Base-by-base conservation (phyloP, 1,139 yeast genomes). In the Scheffersomyces titani region DNA sequence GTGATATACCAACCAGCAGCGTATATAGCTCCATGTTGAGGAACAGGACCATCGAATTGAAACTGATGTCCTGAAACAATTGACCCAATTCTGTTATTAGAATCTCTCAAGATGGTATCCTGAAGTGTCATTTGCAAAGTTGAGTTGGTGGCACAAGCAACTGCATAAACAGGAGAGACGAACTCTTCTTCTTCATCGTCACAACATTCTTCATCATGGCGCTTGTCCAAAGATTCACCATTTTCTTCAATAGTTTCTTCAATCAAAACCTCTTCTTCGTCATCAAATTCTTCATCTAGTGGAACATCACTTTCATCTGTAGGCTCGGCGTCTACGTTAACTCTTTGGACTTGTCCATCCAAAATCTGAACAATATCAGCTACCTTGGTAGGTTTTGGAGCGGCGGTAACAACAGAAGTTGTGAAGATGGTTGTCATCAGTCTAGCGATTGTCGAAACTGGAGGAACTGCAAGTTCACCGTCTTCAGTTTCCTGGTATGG, bases 11-110 rank as follows among this genome's bases (percentile, higher is more conserved):
- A 78, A 3, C 82, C 83, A 40, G 77, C 74, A 47, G 82, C 81
- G 57, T 70, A 77, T 21, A 77, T 61, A 7, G 81, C 66, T 20
- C 81, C 82, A 59, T 70, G 70, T 64, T 76, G 81, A 47, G 82
- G 82, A 21, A 76, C 71, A 18, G 82, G 80, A 3, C 81, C 81
- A 61, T 80, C 83, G 59, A 80, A 79, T 64, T 77, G 83, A 63
- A 79, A 76, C 62, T 79, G 82, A 54, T 72, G 74, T 54, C 75
- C 74, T 2, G 76, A 70, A 19, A 78, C 83, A 60, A 79, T 77
- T 22, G 80, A 70, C 2, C 82, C 83, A 53, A 78, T 73, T 60
- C 82, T 66, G 52, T 70, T 68, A 46, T 65, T 70, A 13, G 74
- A 62, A 61, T 79, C 82, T 49, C 70, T 66, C 55, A 79, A 69